These are phyloP conservation scores for Boletus rubescentipes DNA, from an alignment of 768 basidiomycete genomes.

Conservation along the genomic window DNA sequence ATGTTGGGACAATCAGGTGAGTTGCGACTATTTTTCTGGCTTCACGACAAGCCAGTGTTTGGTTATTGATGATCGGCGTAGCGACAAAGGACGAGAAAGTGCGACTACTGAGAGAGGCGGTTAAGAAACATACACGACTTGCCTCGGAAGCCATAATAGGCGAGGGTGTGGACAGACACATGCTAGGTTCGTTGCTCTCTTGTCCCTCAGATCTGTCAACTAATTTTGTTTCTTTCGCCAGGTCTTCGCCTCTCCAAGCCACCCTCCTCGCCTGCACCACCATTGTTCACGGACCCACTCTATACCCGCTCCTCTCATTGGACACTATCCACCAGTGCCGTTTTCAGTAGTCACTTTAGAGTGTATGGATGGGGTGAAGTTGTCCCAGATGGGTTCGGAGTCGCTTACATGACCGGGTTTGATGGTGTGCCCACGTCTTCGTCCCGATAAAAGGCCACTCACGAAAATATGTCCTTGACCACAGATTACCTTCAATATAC, in stretches of 20 bases:
- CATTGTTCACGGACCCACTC: conserved; percentile 74
- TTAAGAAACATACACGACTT: conserved; percentile 61
- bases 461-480: not conserved
- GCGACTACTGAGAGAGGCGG: conserved; percentile 55
- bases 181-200: conserved; percentile 59
- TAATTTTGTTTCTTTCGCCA: conserved; percentile 25
- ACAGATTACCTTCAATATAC: conserved; percentile 82
- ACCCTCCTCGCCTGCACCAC: conserved; percentile 63
- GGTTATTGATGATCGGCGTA: conserved; percentile 1
- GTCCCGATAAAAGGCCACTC: not conserved
- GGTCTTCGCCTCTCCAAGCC: conserved; percentile 70
- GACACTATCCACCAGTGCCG: conserved; percentile 87
- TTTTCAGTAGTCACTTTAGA: conserved; percentile 82
- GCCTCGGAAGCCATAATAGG: conserved; percentile 66
- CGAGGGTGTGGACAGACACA: conserved; percentile 82
- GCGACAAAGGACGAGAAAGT: conserved; percentile 43
- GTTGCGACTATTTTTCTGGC: not conserved
- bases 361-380: conserved; percentile 97
- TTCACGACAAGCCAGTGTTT: not conserved
- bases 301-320: conserved; percentile 72
- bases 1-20: conserved; percentile 58
- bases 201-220: not conserved
- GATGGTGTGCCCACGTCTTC: conserved; percentile 49
- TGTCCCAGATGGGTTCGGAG: conserved; percentile 90
- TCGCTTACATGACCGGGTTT: conserved; percentile 92